These are phyloP conservation scores for Tulasnella sp. DNA, from an alignment of 768 basidiomycete genomes.

Conservation along the genomic window DNA sequence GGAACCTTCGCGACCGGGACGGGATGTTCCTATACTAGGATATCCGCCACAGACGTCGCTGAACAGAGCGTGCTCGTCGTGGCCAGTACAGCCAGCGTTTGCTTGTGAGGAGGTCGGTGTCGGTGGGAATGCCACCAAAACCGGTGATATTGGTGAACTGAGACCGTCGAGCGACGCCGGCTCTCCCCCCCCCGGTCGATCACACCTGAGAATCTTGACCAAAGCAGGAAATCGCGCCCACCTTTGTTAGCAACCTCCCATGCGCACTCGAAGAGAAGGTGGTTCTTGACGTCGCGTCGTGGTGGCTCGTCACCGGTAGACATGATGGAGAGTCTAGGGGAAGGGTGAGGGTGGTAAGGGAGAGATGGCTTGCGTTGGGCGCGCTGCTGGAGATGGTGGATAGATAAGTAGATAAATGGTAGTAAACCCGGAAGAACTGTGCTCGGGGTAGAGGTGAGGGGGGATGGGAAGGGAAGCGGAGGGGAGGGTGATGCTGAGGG, in stretches of 20 bases:
- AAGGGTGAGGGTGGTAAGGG: background rate
- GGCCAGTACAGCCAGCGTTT: background rate
- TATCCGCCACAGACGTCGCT: background rate
- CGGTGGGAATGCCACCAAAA: background rate
- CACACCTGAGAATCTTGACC: background rate
- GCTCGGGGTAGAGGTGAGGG: background rate
- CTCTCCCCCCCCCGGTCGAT: background rate
- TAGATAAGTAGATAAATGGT: constrained; percentile 9
- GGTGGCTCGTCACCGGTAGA: background rate
- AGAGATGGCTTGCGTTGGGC: background rate
- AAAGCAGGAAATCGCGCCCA: background rate
- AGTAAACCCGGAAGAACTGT: constrained; percentile 4
- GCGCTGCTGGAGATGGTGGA: background rate
- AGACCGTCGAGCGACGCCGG: background rate
- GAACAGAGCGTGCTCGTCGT: background rate
- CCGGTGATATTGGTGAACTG: background rate
- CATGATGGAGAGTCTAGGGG: constrained; percentile 18
- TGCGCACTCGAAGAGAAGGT: constrained; percentile 88
- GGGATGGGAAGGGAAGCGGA: background rate
- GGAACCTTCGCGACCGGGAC: no score
- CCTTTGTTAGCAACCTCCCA: constrained; percentile 98
- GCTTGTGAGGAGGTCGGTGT: background rate
- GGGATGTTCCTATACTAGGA: background rate
- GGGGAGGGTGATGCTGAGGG: background rate
- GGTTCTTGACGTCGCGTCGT: constrained; percentile 70